Evolutionary conservation across 2,329 filamentous ascomycete species (phyloP).

Genomic region (Colletotrichum camelliae): DNA sequence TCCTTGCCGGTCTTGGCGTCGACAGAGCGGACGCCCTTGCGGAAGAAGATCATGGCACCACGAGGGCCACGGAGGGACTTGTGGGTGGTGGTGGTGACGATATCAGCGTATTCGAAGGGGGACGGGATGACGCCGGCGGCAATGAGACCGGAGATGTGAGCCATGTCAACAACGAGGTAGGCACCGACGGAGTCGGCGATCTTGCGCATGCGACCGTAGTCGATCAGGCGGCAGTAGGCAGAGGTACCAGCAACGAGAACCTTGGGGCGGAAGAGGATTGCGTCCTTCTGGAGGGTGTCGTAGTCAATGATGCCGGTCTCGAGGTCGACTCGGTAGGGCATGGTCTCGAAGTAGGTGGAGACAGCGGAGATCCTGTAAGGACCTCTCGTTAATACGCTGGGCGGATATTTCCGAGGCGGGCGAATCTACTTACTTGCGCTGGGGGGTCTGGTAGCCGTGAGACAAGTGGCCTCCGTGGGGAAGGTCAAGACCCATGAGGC

Average conservation of each 20-base stretch:
- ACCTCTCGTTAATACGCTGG: neutral
- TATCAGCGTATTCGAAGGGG: slow-evolving; percentile 90
- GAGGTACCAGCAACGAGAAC: slow-evolving; percentile 95
- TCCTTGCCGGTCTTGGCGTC: slow-evolving; percentile 92
- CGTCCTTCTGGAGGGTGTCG: slow-evolving; percentile 88
- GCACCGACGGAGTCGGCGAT: slow-evolving; percentile 93
- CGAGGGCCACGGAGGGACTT: slow-evolving; percentile 97
- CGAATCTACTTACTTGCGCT: slow-evolving; percentile 73
- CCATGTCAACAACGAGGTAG: slow-evolving; percentile 97
- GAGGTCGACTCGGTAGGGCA: slow-evolving; percentile 91
- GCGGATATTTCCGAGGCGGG: too few species aligned
- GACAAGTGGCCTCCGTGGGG: slow-evolving; percentile 94
- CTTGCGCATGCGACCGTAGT: slow-evolving; percentile 95
- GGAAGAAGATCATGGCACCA: slow-evolving; percentile 99
- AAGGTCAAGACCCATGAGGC: slow-evolving; percentile 95
- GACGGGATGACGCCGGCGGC: slow-evolving; percentile 92
- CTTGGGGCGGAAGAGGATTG: slow-evolving; percentile 92
- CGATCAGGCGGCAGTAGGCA: slow-evolving; percentile 96
- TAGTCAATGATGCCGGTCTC: slow-evolving; percentile 98
- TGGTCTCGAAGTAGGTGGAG: slow-evolving; percentile 98
- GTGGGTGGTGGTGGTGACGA: slow-evolving; percentile 98
- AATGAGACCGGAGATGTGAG: slow-evolving; percentile 96
- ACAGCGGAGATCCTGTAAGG: slow-evolving; percentile 81
- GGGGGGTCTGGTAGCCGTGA: slow-evolving; percentile 96
- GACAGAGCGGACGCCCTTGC: slow-evolving; percentile 90